Evolutionary conservation across 2,329 filamentous ascomycete species (phyloP).

Genomic region (Geosmithia putterillii): DNA sequence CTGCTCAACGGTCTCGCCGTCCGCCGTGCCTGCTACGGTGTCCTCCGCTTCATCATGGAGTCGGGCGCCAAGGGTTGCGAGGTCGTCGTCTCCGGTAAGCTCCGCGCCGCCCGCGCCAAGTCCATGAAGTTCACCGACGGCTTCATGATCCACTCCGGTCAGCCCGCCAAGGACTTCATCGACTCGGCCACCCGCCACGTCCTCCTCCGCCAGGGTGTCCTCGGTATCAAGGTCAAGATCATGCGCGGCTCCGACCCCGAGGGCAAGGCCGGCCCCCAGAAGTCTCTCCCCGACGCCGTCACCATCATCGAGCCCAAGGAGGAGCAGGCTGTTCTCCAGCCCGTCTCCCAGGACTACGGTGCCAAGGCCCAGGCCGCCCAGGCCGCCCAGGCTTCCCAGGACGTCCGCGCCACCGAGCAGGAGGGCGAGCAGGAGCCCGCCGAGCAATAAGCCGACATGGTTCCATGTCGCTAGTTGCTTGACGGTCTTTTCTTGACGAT

Average conservation of each 20-base stretch:
- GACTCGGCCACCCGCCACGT: slow-evolving; percentile 98
- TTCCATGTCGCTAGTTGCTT: no score
- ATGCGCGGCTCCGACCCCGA: slow-evolving; percentile 99
- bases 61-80: slow-evolving; percentile 98
- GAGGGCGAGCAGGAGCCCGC: slow-evolving; percentile 42
- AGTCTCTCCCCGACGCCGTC: slow-evolving; percentile 95
- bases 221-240: slow-evolving; percentile 99
- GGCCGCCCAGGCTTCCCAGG: slow-evolving; percentile 53
- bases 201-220: slow-evolving; percentile 97
- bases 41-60: slow-evolving; percentile 99
- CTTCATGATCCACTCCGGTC: slow-evolving; percentile 99
- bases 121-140: slow-evolving; percentile 99
- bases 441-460: slow-evolving; percentile 29
- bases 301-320: slow-evolving; percentile 99
- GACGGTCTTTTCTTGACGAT: no score
- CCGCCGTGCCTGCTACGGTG: slow-evolving; percentile 98
- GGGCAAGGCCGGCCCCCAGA: slow-evolving; percentile 96
- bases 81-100: slow-evolving; percentile 98
- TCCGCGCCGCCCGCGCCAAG: slow-evolving; percentile 98
- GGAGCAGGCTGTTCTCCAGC: slow-evolving; percentile 89
- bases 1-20: slow-evolving; percentile 99
- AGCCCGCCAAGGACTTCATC: slow-evolving; percentile 99
- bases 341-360: slow-evolving; percentile 96
- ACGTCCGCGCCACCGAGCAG: slow-evolving; percentile 45
- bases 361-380: slow-evolving; percentile 66